Percentiles rank a stretch among this genome's conserved stretches.
Conservation (phyloP, 2,329 filamentous ascomycete species). For the Talaromyces funiculosus region DNA sequence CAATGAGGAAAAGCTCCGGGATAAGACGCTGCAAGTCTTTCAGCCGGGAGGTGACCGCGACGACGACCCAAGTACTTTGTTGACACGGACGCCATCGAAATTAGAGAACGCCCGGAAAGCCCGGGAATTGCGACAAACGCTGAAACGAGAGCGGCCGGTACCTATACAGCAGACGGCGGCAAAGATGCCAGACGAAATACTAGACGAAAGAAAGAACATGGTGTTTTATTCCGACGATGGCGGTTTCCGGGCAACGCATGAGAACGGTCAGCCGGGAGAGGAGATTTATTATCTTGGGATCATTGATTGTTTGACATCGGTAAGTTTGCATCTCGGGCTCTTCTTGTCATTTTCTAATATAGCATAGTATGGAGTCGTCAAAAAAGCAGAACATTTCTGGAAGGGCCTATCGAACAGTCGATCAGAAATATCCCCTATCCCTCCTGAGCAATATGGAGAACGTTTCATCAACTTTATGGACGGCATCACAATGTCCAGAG, state of each 20-base stretch:
- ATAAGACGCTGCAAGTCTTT: slow-evolving; percentile 89
- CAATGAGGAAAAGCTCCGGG: slow-evolving; percentile 87
- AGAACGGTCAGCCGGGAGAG: slow-evolving; percentile 75
- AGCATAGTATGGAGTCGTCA: slow-evolving; percentile 78
- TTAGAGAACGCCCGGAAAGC: slow-evolving; percentile 87
- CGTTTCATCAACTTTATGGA: slow-evolving; percentile 91
- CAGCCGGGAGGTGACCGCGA: slow-evolving; percentile 72
- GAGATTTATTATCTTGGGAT: slow-evolving; percentile 98
- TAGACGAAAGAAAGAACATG: slow-evolving; percentile 68
- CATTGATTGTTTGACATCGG: slow-evolving; percentile 95
- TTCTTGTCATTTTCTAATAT: slow-evolving; percentile 13
- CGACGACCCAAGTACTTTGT: slow-evolving; percentile 57
- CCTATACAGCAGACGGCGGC: slow-evolving; percentile 77
- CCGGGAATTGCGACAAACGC: slow-evolving; percentile 81
- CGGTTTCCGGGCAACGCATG: slow-evolving; percentile 86
- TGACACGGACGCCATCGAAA: slow-evolving; percentile 88
- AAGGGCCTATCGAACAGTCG: slow-evolving; percentile 83
- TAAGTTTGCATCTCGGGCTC: slow-evolving; percentile 47
- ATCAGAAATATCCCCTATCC: slow-evolving; percentile 84
- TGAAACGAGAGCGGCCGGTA: slow-evolving; percentile 88
- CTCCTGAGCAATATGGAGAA: slow-evolving; percentile 85
- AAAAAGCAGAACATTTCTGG: slow-evolving; percentile 94
- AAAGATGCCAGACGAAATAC: slow-evolving; percentile 85
- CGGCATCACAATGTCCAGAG: slow-evolving; percentile 80
- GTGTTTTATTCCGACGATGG: slow-evolving; percentile 94